Conservation (phyloP, 306 rosid genomes). For the Dryas drummondii region DNA sequence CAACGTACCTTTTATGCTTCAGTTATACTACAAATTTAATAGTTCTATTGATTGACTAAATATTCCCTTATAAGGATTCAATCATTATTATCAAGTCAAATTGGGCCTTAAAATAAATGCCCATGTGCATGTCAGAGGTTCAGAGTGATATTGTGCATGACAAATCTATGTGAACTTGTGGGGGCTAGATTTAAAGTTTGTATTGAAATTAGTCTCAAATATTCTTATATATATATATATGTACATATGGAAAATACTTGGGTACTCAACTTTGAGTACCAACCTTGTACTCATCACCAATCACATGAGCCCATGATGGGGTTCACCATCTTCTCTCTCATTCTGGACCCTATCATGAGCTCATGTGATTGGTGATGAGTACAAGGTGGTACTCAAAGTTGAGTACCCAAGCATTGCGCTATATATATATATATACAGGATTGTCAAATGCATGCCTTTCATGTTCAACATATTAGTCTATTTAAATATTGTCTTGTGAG, state of each 20-base stretch:
- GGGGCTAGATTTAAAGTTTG: not conserved
- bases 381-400: too few species aligned
- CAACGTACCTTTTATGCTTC: conserved; percentile 13
- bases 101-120: not conserved
- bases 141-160: not conserved
- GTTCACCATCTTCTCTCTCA: too few species aligned
- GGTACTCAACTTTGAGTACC: too few species aligned
- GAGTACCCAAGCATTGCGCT: too few species aligned
- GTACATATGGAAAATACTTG: too few species aligned
- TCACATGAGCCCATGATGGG: too few species aligned
- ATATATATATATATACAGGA: not conserved
- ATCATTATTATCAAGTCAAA: not conserved
- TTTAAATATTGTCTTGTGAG: not conserved
- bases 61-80: not conserved
- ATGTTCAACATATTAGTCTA: not conserved
- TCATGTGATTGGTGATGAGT: too few species aligned
- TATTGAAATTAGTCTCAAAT: not conserved
- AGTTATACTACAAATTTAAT: not conserved
- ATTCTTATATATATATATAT: not conserved
- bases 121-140: not conserved
- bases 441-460: not conserved
- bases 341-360: too few species aligned
- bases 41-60: conserved; percentile 7
- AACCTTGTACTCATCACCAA: too few species aligned
- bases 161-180: not conserved